These are phyloP conservation scores for Suillus luteus DNA, from an alignment of 768 basidiomycete genomes.

Conservation along the genomic window DNA sequence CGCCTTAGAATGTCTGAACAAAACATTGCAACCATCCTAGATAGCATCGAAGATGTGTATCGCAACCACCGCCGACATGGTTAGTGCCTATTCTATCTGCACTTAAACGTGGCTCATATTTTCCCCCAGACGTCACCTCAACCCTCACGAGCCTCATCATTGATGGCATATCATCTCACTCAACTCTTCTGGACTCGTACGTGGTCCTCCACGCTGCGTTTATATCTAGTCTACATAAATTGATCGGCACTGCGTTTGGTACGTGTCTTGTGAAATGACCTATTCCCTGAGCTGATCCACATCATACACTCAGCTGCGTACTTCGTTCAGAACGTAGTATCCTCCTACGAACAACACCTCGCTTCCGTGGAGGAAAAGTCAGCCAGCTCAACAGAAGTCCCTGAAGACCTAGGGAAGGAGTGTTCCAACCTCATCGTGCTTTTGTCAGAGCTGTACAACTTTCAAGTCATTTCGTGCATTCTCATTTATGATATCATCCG, in stretches of 20 bases:
- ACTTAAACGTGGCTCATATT: conserved; percentile 14
- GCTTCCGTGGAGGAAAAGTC: conserved; percentile 29
- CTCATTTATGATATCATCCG: conserved; percentile 92
- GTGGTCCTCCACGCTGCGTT: conserved; percentile 88
- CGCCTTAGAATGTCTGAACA: conserved; percentile 80
- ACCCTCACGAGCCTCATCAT: conserved; percentile 76
- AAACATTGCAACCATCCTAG: conserved; percentile 76
- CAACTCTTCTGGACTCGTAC: conserved; percentile 83
- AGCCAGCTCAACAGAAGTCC: conserved; percentile 20
- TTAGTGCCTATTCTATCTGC: conserved; percentile 32
- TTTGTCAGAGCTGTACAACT: conserved; percentile 92
- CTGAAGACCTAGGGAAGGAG: conserved; percentile 71
- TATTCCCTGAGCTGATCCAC: conserved; percentile 8
- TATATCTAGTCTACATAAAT: conserved; percentile 76
- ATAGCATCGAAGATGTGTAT: conserved; percentile 75
- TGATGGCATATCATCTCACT: conserved; percentile 76
- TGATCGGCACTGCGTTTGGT: conserved; percentile 91
- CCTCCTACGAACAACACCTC: conserved; percentile 65
- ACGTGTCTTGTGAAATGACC: conserved; percentile 24
- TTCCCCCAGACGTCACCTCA: conserved; percentile 71
- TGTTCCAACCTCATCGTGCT: conserved; percentile 86
- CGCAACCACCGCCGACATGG: conserved; percentile 78
- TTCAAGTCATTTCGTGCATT: conserved; percentile 86
- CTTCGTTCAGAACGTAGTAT: conserved; percentile 74
- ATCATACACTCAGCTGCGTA: conserved; percentile 60